Evolutionary conservation across 2,329 filamentous ascomycete species (phyloP).

Genomic region (Grosmannia huntii): DNA sequence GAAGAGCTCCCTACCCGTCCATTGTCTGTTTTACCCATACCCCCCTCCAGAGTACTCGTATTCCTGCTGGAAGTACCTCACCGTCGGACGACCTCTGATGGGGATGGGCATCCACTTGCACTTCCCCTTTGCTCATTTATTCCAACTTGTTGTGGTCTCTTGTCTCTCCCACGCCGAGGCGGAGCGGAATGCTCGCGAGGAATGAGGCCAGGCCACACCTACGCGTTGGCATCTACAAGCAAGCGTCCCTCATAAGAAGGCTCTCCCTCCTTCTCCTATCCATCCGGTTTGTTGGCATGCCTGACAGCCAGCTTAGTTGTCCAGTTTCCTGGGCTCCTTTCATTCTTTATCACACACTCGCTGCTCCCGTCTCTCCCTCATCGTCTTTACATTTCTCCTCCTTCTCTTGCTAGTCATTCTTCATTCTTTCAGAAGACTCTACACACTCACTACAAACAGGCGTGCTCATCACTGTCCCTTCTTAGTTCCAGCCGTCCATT

Average conservation of each 20-base stretch:
- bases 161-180: neutral
- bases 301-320: neutral
- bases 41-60: no score
- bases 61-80: no score
- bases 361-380: neutral
- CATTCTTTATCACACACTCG: conserved; percentile 1
- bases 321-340: neutral
- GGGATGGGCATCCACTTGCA: neutral
- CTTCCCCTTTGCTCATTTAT: neutral
- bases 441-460: neutral
- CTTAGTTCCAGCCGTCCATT: neutral
- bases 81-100: no score
- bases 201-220: neutral
- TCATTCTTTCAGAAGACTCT: neutral
- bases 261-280: neutral
- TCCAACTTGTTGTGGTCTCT: neutral
- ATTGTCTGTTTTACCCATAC: neutral
- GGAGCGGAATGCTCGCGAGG: neutral
- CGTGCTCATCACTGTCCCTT: neutral
- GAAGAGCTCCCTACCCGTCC: no score
- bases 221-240: neutral
- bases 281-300: neutral
- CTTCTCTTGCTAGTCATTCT: neutral
- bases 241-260: neutral
- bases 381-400: neutral